phyloP scores from a whole-genome alignment of 192 early-diverging fungal species.

The Entophlyctis helioformis region DNA sequence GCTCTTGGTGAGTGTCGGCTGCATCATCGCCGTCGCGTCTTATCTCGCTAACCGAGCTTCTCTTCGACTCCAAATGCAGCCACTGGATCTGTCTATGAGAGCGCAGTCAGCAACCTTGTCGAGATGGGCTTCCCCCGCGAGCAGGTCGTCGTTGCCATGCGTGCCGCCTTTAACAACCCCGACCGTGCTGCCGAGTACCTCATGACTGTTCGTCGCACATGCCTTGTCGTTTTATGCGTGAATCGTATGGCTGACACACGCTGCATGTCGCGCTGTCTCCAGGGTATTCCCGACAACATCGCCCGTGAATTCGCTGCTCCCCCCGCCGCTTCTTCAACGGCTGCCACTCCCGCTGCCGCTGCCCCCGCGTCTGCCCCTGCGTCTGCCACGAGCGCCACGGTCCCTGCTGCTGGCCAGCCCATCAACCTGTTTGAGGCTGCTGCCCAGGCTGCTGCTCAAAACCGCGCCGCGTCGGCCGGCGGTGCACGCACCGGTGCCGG shows the following conservation, averaged over 20 bases:
- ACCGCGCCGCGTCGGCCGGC: constrained; percentile 2
- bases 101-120: constrained; percentile 76
- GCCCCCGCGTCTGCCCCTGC: constrained; percentile 18
- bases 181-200: constrained; percentile 95
- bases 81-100: constrained; percentile 67
- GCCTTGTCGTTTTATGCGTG: too few relatives aligned
- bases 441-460: constrained; percentile 10
- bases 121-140: constrained; percentile 92
- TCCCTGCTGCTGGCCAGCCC: constrained; percentile 6
- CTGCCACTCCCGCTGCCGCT: constrained; percentile 9
- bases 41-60: constrained; percentile 3
- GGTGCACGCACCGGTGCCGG: constrained; percentile 10
- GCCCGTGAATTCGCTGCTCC: constrained; percentile 34
- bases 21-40: too few relatives aligned
- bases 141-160: constrained; percentile 79
- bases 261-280: constrained; percentile 3
- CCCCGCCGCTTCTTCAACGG: constrained; percentile 17
- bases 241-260: too few relatives aligned
- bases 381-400: constrained; percentile 11
- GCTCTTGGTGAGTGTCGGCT: constrained; percentile 17
- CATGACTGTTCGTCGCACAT: constrained; percentile 64
- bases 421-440: constrained; percentile 35
- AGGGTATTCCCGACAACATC: constrained; percentile 73
- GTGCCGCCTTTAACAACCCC: constrained; percentile 94
- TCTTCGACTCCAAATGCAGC: constrained; percentile 20